Evolutionary conservation across 2,329 filamentous ascomycete species (phyloP), one percentile per base, ranked within the genome.

Genomic region (Ophiostoma ulmi): DNA sequence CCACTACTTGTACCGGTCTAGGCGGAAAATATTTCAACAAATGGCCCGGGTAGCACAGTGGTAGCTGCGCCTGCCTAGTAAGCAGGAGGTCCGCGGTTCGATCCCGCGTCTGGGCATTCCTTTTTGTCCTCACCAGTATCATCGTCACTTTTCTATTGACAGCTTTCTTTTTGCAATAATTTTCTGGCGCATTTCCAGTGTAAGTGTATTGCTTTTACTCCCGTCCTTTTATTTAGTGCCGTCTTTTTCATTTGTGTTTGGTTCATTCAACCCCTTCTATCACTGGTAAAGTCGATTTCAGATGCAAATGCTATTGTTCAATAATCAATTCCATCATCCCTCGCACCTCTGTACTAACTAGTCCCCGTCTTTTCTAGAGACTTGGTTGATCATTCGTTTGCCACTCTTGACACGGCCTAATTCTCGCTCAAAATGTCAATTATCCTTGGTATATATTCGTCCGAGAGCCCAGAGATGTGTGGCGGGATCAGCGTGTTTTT

Each of bases 401-500:
- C 22, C 22, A 58, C 52, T 58, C n/a, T 26, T 26, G 10, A 58
- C 1, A 22, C n/a, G 52, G 52, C 52, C 13, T 10, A 58, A 14
- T 26, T 26, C 8, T 58, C 22, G n/a, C 52, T 31, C n/a, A 22
- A 26, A 58, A 58, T 58, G 11, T 11, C 52, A 22, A 58, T 26
- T 26, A 22, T 26, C 22, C 52, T 58, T 26, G 22, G 52, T n/a
- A 26, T 58, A 13, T 58, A 58, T 10, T 58, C n/a, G n/a, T 26
- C n/a, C 22, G 52, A 58, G n/a, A 26, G 52, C 5, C 52, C 52
- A 22, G 82, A 83, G 17, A 84, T 77, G 72, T 85, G 84, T 20
- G 84, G 84, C 26, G 83, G 83, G 64, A 94, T 85, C 67, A 90
- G 84, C 13, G 90, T 82, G 77, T 93, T 93, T n/a, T 26, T 26